Evolutionary conservation across 169 alveolate species (phyloP), one percentile per base, ranked within the genome.

Genomic region (Cyclospora cayetanensis): DNA sequence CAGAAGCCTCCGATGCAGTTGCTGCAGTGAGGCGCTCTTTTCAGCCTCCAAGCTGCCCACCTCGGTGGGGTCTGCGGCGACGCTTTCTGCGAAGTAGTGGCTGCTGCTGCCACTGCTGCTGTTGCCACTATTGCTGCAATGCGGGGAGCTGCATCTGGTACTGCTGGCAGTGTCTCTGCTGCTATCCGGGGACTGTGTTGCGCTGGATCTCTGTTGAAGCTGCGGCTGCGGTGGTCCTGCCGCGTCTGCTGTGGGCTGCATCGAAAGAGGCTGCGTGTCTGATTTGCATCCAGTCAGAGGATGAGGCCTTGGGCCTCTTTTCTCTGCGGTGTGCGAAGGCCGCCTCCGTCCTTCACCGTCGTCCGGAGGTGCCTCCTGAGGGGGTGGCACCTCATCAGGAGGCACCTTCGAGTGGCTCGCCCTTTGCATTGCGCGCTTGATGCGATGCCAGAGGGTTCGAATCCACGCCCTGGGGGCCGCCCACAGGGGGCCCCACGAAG

Each of bases 341-440:
- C n/a, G n/a, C n/a, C n/a, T n/a, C n/a, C n/a, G n/a, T n/a, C n/a
- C n/a, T n/a, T n/a, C n/a, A n/a, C n/a, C n/a, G n/a, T n/a, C n/a
- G n/a, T n/a, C n/a, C n/a, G n/a, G n/a, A n/a, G n/a, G n/a, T n/a
- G n/a, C n/a, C n/a, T n/a, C n/a, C n/a, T n/a, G n/a, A n/a, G n/a
- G n/a, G n/a, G n/a, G n/a, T n/a, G n/a, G n/a, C n/a, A n/a, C n/a
- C n/a, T n/a, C n/a, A n/a, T 31, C 72, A 15, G 72, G 31, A 31
- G 72, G 72, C 72, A n/a, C 72, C 72, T n/a, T n/a, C 1, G 1
- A 31, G 72, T n/a, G 72, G 72, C 72, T 31, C 72, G n/a, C 60
- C 25, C 63, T 34, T 20, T 50, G 76, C 79, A n/a, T 7, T 46
- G 80, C n/a, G 50, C 52, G 2, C 20, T 5, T 25, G 42, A 55